A percentile compares a stretch with the other conserved stretches of the same genome.
Evolutionary conservation across 1,284 basidiomycete genomes (phyloP).

Genomic region (Marasmius tenuissimus): DNA sequence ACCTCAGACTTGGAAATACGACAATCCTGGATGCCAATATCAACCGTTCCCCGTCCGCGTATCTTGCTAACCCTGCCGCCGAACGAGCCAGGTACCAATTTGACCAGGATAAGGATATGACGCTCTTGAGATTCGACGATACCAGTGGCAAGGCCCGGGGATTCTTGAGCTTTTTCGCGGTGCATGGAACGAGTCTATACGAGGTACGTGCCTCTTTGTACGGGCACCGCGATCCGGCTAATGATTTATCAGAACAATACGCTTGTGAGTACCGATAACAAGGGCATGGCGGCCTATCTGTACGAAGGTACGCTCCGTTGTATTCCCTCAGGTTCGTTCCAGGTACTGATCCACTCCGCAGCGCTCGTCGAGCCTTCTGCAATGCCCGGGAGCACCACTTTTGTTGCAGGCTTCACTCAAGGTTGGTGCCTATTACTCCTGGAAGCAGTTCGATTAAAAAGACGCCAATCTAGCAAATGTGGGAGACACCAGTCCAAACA

Average conservation of each 20-base stretch:
- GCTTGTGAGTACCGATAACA: slow-evolving; percentile 75
- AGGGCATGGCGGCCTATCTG: slow-evolving; percentile 79
- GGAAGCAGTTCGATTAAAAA: background rate
- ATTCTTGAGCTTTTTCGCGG: slow-evolving; percentile 75
- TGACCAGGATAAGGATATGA: slow-evolving; percentile 74
- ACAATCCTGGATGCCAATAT: slow-evolving; percentile 68
- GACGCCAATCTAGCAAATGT: slow-evolving; percentile 56
- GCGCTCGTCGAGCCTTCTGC: slow-evolving; percentile 61
- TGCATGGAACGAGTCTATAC: slow-evolving; percentile 80
- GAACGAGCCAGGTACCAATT: slow-evolving; percentile 67
- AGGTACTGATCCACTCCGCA: slow-evolving; percentile 22
- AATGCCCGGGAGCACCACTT: slow-evolving; percentile 68
- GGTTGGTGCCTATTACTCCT: slow-evolving; percentile 33
- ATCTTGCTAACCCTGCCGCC: slow-evolving; percentile 67
- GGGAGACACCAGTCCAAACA: slow-evolving; percentile 78
- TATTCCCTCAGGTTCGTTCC: background rate
- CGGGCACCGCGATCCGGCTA: background rate
- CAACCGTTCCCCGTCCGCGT: slow-evolving; percentile 75
- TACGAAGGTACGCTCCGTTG: slow-evolving; percentile 56
- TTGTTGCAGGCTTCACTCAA: slow-evolving; percentile 77
- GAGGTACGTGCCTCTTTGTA: slow-evolving; percentile 40
- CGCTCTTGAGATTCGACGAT: slow-evolving; percentile 65
- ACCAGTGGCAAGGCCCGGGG: slow-evolving; percentile 56
- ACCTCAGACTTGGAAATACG: slow-evolving; percentile 65
- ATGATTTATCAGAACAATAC: slow-evolving; percentile 64